These are phyloP conservation scores for Fusarium phyllophilum DNA, from an alignment of 2,329 filamentous ascomycete species.

Conservation along the genomic window DNA sequence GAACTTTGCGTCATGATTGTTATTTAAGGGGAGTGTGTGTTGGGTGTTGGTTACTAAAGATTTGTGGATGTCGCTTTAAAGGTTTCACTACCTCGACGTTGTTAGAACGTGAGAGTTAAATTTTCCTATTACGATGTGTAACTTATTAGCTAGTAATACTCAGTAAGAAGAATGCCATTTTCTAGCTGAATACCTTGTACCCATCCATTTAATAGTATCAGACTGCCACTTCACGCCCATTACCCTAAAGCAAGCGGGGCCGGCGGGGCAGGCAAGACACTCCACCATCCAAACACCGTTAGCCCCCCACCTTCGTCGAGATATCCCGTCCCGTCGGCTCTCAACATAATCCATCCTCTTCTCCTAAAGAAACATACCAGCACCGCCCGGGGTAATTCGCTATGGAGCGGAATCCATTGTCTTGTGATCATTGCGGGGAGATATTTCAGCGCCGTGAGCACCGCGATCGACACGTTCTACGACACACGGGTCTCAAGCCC, in stretches of 20 bases:
- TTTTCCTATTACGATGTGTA: rapidly evolving
- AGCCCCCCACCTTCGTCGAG: rapidly evolving
- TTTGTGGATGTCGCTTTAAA: rapidly evolving
- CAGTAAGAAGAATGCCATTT: rapidly evolving
- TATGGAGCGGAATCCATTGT: neutral
- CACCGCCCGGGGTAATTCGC: rapidly evolving
- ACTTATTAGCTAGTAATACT: rapidly evolving
- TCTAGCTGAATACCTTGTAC: rapidly evolving
- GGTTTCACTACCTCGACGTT: neutral
- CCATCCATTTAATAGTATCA: neutral
- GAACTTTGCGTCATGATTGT: neutral
- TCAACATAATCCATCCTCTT: too few species aligned
- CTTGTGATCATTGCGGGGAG: neutral
- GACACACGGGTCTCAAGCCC: neutral
- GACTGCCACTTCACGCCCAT: rapidly evolving
- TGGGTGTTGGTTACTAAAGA: rapidly evolving
- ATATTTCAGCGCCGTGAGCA: neutral
- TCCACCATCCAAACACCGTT: neutral
- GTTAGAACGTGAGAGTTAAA: rapidly evolving
- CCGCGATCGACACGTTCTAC: neutral
- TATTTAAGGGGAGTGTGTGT: rapidly evolving
- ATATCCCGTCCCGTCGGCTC: neutral
- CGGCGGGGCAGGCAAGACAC: neutral
- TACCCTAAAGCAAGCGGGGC: neutral
- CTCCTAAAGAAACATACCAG: rapidly evolving